Conservation (phyloP, 306 rosid species). For the Rubus idaeus region DNA sequence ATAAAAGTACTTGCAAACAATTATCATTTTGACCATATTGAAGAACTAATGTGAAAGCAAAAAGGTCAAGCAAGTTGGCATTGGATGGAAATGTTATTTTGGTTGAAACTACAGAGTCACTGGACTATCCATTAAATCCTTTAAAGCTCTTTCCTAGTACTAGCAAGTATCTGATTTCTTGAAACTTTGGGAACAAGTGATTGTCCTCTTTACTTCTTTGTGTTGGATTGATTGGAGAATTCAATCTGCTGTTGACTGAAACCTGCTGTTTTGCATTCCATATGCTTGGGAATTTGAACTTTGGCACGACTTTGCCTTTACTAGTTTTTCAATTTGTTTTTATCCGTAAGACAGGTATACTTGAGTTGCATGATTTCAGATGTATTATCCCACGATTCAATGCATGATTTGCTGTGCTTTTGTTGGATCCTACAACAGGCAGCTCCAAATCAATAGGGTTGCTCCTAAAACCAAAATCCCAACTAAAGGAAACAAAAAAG, state of each 20-base stretch:
- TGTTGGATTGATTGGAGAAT: background rate
- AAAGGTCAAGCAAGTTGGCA: background rate
- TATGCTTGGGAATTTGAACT: background rate
- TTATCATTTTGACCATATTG: conserved; percentile 1
- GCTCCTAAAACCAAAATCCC: background rate
- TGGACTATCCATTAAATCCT: background rate
- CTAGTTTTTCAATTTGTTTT: background rate
- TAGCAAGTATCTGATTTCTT: background rate
- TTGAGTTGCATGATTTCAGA: background rate
- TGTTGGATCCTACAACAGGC: background rate
- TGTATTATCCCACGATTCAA: background rate
- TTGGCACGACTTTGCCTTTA: background rate
- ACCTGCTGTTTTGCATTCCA: background rate
- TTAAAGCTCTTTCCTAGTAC: background rate
- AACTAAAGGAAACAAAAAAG: background rate
- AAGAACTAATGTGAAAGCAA: conserved; percentile 7
- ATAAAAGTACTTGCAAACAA: background rate
- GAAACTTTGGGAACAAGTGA: background rate
- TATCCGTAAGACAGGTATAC: background rate
- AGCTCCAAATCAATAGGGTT: background rate
- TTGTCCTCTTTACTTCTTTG: background rate
- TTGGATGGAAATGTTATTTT: background rate
- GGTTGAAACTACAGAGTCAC: background rate
- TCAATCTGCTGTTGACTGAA: background rate
- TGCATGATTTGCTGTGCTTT: background rate